Evolutionary conservation across 2,329 filamentous ascomycete genomes (phyloP).

Genomic region (Beauveria brongniartii): DNA sequence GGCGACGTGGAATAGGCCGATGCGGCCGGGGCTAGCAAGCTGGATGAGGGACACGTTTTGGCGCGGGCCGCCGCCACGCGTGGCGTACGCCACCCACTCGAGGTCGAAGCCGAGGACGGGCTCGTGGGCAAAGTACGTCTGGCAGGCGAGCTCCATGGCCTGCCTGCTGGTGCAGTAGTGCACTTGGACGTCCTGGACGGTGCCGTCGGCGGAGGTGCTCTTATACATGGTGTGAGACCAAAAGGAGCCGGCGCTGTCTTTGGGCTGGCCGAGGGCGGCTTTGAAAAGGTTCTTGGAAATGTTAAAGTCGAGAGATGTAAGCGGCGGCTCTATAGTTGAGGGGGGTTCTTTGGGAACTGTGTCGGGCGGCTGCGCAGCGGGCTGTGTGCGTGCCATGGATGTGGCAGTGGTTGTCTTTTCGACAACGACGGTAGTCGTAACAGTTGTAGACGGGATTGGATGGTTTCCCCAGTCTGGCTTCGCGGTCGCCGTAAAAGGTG

Average conservation of each 20-base stretch:
- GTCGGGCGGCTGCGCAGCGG: background rate
- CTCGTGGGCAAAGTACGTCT: slow-evolving; percentile 59
- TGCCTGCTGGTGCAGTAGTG: slow-evolving; percentile 68
- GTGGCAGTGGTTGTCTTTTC: background rate
- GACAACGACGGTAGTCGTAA: background rate
- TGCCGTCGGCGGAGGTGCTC: slow-evolving; percentile 33
- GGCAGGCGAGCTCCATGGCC: slow-evolving; percentile 57
- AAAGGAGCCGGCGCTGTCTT: slow-evolving; percentile 42
- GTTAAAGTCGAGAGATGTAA: slow-evolving; percentile 35
- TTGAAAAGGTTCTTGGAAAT: slow-evolving; percentile 38
- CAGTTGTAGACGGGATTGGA: background rate
- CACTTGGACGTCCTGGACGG: slow-evolving; percentile 51
- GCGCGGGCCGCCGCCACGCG: slow-evolving; percentile 41
- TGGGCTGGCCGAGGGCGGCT: slow-evolving; percentile 37
- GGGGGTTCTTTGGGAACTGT: background rate
- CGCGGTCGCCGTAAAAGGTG: background rate
- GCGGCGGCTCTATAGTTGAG: slow-evolving; percentile 22
- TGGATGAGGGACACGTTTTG: slow-evolving; percentile 76
- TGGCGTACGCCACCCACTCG: slow-evolving; percentile 63
- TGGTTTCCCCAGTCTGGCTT: background rate
- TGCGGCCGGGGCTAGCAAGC: slow-evolving; percentile 65
- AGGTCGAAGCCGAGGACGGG: slow-evolving; percentile 79
- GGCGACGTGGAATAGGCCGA: slow-evolving; percentile 77
- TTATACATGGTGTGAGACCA: slow-evolving; percentile 66
- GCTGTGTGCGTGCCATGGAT: background rate